Conservation (phyloP, 331 rosid genomes). For the Rhamnella rubrinervis region DNA sequence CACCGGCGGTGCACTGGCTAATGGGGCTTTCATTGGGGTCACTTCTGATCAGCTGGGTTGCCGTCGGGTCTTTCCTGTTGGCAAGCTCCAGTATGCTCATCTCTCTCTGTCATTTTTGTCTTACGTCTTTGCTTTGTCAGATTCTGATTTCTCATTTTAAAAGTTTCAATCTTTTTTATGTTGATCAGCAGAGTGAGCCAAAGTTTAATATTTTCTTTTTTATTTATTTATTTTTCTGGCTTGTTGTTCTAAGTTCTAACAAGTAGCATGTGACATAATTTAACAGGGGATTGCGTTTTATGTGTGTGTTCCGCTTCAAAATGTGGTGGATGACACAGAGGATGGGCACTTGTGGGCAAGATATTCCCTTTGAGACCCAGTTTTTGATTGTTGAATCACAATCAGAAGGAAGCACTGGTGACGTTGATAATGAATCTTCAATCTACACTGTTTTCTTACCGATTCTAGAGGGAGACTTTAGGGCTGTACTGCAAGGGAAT, state of each 20-base stretch:
- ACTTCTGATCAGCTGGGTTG: conserved; percentile 55
- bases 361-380: conserved; percentile 82
- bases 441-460: conserved; percentile 73
- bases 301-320: conserved; percentile 82
- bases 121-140: not conserved
- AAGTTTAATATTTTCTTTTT: not conserved
- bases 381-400: conserved; percentile 71
- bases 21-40: conserved; percentile 83
- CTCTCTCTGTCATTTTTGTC: not conserved
- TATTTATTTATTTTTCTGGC: not conserved
- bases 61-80: conserved; percentile 70
- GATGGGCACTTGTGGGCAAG: conserved; percentile 72
- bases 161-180: not conserved
- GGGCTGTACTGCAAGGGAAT: conserved; percentile 94
- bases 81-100: conserved; percentile 59
- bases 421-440: conserved; percentile 34
- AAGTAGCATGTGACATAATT: not conserved
- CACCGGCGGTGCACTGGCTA: conserved; percentile 46
- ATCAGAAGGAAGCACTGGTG: conserved; percentile 23
- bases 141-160: not conserved
- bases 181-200: not conserved
- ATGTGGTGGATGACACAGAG: conserved; percentile 99
- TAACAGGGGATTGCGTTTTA: conserved; percentile 69
- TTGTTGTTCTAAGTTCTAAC: not conserved
- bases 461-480: conserved; percentile 87